Base-by-base conservation (phyloP, 2,329 filamentous ascomycete species). In the Apiospora pterosperma region DNA sequence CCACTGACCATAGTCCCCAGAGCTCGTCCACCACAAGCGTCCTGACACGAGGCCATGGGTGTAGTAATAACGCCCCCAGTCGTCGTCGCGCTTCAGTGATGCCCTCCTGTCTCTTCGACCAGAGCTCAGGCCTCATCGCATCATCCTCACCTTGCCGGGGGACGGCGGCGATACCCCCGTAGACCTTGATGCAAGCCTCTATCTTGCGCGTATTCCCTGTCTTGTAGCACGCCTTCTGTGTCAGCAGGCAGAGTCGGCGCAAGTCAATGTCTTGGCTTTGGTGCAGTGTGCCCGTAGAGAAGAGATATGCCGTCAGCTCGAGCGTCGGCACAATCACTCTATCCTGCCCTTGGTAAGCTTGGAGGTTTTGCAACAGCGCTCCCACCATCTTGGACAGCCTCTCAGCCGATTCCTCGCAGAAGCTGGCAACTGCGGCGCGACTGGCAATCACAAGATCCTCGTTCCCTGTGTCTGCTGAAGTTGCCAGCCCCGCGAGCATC, bases 181-280 rank as follows among this genome's bases (percentile, higher is more conserved):
- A 98, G 14, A 96, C 85, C 71, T 90, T 90, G 66, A 96, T 81
- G 25, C 92, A 92, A 0, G 92, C 91, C 74, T 92, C 87, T 1
- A 98, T 83, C 76, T 96, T 95, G 61, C 89, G 86, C 52, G 97
- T 86, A 74, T 92, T 96, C 23, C 90, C 88, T 1, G 90, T 91
- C 78, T 94, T 95, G 80, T 91, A 94, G 68, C 94, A 91, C 0
- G 91, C 85, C 76, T 90, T 93, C 72, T 96, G 92, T 4, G 90
- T 86, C 39, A 88, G 81, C 7, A 88, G 81, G 65, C 93, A 92
- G 3, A 97, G 78, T 7, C 76, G 82, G 66, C 87, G 86, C 73
- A 82, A 74, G 67, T 82, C 78, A 19, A 81, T 68, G 6, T 69
- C 69, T 11, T 71, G 69, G 69, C 76, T 80, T 31, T 70, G 75